These are phyloP conservation scores for Fusarium pseudonygamai DNA, from an alignment of 2,329 filamentous ascomycete genomes.

Conservation along the genomic window DNA sequence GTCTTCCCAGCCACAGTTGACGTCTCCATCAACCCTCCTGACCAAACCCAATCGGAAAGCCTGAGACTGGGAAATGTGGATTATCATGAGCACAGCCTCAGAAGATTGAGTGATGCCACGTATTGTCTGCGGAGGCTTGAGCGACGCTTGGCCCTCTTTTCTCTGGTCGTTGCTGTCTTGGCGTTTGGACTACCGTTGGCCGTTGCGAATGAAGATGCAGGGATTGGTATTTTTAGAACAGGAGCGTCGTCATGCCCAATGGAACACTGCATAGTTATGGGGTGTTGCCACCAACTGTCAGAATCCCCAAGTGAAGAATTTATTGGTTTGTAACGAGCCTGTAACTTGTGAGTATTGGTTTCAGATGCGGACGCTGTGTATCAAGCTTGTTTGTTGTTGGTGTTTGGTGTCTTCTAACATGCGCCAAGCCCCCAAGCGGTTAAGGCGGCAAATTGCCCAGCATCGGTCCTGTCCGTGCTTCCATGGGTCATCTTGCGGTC, in stretches of 20 bases:
- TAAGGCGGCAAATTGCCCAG: slow-evolving; percentile 18
- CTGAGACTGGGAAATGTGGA: slow-evolving; percentile 1
- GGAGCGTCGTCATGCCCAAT: background rate
- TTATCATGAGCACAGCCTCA: slow-evolving; percentile 19
- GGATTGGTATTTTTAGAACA: slow-evolving; percentile 22
- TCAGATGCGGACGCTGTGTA: background rate
- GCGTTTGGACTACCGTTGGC: slow-evolving; percentile 2
- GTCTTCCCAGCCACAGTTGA: slow-evolving; percentile 9
- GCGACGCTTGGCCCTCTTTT: background rate
- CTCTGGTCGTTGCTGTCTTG: slow-evolving; percentile 6
- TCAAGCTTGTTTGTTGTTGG: background rate
- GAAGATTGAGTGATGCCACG: slow-evolving; percentile 22
- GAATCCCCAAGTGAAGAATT: background rate
- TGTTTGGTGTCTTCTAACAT: background rate
- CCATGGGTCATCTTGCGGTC: background rate
- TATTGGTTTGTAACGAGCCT: background rate
- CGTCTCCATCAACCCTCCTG: background rate
- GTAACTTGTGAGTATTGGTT: background rate
- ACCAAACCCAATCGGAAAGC: slow-evolving; percentile 6
- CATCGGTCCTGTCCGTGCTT: background rate
- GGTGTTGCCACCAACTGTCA: background rate
- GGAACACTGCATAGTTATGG: background rate
- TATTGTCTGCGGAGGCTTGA: slow-evolving; percentile 13
- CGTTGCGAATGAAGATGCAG: slow-evolving; percentile 6
- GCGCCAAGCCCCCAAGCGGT: slow-evolving; percentile 16